Conservation (phyloP, 768 basidiomycete genomes). For the Leccinum ochraceum region DNA sequence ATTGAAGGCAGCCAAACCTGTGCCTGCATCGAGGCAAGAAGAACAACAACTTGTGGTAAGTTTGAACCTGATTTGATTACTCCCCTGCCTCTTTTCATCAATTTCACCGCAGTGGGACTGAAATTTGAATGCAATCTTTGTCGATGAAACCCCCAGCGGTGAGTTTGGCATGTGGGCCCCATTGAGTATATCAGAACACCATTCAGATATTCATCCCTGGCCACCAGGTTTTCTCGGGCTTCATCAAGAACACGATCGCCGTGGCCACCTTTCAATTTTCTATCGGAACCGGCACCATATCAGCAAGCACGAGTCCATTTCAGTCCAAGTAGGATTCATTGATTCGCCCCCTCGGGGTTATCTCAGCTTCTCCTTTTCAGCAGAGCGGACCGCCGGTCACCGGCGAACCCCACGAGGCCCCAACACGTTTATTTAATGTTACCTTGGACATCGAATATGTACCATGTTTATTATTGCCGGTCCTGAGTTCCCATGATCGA, state of each 20-base stretch:
- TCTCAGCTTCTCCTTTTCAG: constrained; percentile 23
- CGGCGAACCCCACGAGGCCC: constrained; percentile 31
- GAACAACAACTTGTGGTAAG: constrained; percentile 45
- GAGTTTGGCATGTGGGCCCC: constrained; percentile 26
- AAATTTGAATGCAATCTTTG: constrained; percentile 24
- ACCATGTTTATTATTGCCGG: constrained; percentile 14
- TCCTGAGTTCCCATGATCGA: constrained; percentile 30
- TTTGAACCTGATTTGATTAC: constrained; percentile 22
- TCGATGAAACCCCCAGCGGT: constrained; percentile 22
- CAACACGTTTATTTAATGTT: constrained; percentile 36
- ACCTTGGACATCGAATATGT: constrained; percentile 19
- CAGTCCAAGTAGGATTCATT: constrained; percentile 27
- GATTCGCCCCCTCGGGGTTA: constrained; percentile 34
- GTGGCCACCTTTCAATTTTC: constrained; percentile 28
- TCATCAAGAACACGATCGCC: constrained; percentile 32
- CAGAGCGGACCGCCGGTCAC: constrained; percentile 23
- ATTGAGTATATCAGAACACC: constrained; percentile 15
- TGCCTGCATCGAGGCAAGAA: constrained; percentile 41
- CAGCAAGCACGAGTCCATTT: constrained; percentile 26
- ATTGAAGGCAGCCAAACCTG: constrained; percentile 37
- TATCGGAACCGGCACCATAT: constrained; percentile 33
- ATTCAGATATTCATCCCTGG: constrained; percentile 27
- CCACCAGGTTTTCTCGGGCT: constrained; percentile 39
- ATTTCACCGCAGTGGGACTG: constrained; percentile 44
- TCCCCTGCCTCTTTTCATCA: constrained; percentile 30